Evolutionary conservation across 768 basidiomycete genomes (phyloP).

Genomic region (Rhodotorula kratochvilovae): DNA sequence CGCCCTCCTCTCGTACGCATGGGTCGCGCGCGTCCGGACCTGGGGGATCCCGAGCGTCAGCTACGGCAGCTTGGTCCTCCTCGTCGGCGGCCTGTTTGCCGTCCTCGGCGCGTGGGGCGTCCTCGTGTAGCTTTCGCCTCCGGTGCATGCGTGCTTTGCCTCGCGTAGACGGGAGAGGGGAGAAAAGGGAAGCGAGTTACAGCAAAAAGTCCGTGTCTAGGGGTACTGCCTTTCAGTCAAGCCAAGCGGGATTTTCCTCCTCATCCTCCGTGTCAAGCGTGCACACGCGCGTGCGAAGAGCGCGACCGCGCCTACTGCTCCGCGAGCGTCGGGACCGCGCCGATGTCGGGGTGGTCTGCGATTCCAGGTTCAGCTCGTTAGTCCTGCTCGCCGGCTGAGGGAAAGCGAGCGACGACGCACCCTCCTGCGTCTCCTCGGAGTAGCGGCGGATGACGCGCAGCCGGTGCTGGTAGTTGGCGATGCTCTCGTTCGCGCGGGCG

Average conservation of each 20-base stretch:
- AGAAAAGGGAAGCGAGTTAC: too few relatives aligned
- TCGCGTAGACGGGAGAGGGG: too few relatives aligned
- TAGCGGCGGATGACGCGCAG: conserved; percentile 1
- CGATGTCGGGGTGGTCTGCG: conserved; percentile 17
- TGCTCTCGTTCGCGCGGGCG: conserved; percentile 31
- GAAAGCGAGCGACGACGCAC: not conserved
- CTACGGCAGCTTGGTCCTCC: conserved; percentile 23
- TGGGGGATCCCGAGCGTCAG: conserved; percentile 34
- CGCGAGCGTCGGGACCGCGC: conserved; percentile 1
- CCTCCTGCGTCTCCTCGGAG: conserved; percentile 31
- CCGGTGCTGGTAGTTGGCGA: conserved; percentile 18
- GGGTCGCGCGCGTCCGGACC: conserved; percentile 26
- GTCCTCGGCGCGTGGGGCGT: conserved; percentile 33
- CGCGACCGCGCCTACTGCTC: too few relatives aligned
- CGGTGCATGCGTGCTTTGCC: too few relatives aligned
- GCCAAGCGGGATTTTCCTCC: too few relatives aligned
- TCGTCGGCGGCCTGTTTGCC: conserved; percentile 11
- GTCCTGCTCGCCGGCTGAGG: not conserved
- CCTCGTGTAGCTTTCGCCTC: conserved; percentile 2
- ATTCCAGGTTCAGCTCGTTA: not conserved
- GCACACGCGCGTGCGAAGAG: too few relatives aligned
- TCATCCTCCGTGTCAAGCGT: too few relatives aligned
- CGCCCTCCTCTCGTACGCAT: conserved; percentile 21
- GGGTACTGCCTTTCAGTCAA: too few relatives aligned
- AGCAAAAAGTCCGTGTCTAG: too few relatives aligned